Conservation (phyloP, 1,139 yeast genomes). For the Saccharomycopsis hybrid region DNA sequence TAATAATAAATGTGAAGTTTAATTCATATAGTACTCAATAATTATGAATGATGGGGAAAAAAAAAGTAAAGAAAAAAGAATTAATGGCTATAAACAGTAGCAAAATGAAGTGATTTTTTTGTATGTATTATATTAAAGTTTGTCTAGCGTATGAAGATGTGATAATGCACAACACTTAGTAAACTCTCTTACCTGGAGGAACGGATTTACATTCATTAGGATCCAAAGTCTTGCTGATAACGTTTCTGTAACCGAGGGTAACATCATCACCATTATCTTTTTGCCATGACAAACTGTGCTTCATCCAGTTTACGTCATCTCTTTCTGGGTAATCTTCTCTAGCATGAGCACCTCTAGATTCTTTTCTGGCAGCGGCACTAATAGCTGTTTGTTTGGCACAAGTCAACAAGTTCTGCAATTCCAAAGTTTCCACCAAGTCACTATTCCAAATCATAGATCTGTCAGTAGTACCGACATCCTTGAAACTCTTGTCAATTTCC, state of each 20-base stretch:
- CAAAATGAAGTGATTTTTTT: no score
- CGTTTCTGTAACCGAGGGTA: constrained; percentile 78
- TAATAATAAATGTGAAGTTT: no score
- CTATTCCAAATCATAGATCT: constrained; percentile 99
- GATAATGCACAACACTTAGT: constrained; percentile 33
- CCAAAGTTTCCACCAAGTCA: constrained; percentile 92
- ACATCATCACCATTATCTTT: constrained; percentile 62
- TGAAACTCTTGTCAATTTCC: constrained; percentile 67
- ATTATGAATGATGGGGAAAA: no score
- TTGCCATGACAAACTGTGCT: constrained; percentile 96
- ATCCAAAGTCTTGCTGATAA: constrained; percentile 78
- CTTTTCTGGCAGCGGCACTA: constrained; percentile 92
- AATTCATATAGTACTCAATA: no score
- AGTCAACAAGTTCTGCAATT: constrained; percentile 91
- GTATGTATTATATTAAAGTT: background rate
- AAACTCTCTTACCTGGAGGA: constrained; percentile 95
- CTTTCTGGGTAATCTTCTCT: constrained; percentile 96
- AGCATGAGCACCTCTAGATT: constrained; percentile 99
- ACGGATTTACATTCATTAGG: constrained; percentile 90
- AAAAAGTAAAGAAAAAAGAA: no score
- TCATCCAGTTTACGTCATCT: constrained; percentile 97
- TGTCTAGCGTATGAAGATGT: no score
- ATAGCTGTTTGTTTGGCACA: constrained; percentile 96
- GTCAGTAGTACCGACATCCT: constrained; percentile 78
- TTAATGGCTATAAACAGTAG: no score